phyloP scores from a whole-genome alignment of 2,329 filamentous ascomycete species.

The Neofusicoccum umdonicola region DNA sequence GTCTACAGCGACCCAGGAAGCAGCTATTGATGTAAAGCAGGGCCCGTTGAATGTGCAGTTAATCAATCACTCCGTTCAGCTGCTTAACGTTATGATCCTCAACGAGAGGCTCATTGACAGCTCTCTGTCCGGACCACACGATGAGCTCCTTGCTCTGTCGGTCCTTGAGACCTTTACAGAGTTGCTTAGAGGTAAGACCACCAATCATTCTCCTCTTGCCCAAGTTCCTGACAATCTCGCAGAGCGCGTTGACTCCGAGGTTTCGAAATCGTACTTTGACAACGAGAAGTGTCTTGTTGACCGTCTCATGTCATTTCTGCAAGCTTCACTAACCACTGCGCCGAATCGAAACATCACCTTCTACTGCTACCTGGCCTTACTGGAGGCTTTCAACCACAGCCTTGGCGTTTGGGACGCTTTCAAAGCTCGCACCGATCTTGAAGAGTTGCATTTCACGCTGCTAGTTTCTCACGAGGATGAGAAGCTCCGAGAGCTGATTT shows the following conservation, averaged over 20 bases:
- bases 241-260: constrained; percentile 34
- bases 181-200: constrained; percentile 33
- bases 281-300: constrained; percentile 29
- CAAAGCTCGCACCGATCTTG: constrained; percentile 23
- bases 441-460: constrained; percentile 30
- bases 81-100: constrained; percentile 31
- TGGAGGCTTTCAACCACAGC: constrained; percentile 38
- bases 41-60: constrained; percentile 32
- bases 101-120: constrained; percentile 27
- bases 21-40: constrained; percentile 20
- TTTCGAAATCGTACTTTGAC: constrained; percentile 33
- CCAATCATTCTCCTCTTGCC: not conserved
- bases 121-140: constrained; percentile 23
- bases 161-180: constrained; percentile 30
- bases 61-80: constrained; percentile 30
- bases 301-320: constrained; percentile 27
- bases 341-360: constrained; percentile 19
- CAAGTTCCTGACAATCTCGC: not conserved
- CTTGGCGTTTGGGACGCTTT: constrained; percentile 35
- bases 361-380: constrained; percentile 30
- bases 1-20: not conserved
- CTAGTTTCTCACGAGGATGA: constrained; percentile 26
- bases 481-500: constrained; percentile 28
- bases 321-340: constrained; percentile 21
- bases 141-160: constrained; percentile 29